Evolutionary conservation across 2,329 filamentous ascomycete genomes (phyloP).

Genomic region (Trichoderma sp.): DNA sequence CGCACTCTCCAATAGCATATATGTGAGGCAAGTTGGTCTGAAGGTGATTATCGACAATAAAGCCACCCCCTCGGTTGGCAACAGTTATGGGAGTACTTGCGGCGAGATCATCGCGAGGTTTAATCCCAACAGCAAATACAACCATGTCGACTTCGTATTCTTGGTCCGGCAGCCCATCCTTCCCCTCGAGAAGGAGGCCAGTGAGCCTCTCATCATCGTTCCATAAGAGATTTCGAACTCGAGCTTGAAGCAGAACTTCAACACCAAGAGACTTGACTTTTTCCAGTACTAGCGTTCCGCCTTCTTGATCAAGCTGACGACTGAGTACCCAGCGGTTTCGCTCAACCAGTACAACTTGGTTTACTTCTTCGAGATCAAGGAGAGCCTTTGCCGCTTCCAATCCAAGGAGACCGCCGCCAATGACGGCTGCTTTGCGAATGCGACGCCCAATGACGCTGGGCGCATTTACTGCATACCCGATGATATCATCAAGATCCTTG

Average conservation of each 20-base stretch:
- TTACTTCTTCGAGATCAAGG: slow-evolving; percentile 5
- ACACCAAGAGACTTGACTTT: slow-evolving; percentile 76
- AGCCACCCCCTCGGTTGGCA: slow-evolving; percentile 70
- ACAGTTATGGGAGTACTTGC: slow-evolving; percentile 67
- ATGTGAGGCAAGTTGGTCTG: slow-evolving; percentile 69
- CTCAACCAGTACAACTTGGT: slow-evolving; percentile 74
- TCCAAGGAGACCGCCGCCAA: slow-evolving; percentile 81
- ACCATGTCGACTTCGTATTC: slow-evolving; percentile 74
- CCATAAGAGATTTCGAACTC: slow-evolving; percentile 69
- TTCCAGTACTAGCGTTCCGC: slow-evolving; percentile 76
- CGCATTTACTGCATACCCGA: slow-evolving; percentile 65
- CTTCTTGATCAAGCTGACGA: slow-evolving; percentile 78
- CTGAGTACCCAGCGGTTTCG: slow-evolving; percentile 80
- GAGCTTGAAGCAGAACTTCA: slow-evolving; percentile 74
- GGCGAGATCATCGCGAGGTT: slow-evolving; percentile 75
- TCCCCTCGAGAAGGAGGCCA: slow-evolving; percentile 68
- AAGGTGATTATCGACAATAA: slow-evolving; percentile 66
- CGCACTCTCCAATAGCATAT: slow-evolving; percentile 88
- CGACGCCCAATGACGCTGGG: slow-evolving; percentile 61
- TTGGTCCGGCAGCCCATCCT: slow-evolving; percentile 58
- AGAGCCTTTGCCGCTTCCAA: slow-evolving; percentile 41
- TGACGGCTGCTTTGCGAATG: slow-evolving; percentile 52
- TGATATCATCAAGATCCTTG: slow-evolving; percentile 73
- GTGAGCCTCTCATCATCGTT: slow-evolving; percentile 65
- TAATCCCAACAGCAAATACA: slow-evolving; percentile 88